Evolutionary conservation across 1,284 basidiomycete species (phyloP).

Genomic region (Phylloporus sp.): DNA sequence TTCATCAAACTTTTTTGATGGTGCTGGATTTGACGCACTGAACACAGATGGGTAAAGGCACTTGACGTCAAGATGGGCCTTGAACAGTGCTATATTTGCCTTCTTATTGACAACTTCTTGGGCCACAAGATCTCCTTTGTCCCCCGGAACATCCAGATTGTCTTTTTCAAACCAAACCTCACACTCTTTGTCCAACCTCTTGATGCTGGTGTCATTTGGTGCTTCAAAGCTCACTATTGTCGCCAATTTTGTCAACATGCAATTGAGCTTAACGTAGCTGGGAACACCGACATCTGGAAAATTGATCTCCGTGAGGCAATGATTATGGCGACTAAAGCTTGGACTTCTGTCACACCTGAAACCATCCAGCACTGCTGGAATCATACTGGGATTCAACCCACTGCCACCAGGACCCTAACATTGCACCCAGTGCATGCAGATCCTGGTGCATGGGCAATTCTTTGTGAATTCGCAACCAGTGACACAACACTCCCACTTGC

Average conservation of each 20-base stretch:
- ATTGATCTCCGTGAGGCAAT: neutral
- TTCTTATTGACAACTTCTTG: conserved; percentile 6
- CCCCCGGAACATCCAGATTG: neutral
- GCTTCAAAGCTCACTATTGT: conserved; percentile 1
- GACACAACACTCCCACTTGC: neutral
- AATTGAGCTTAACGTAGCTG: neutral
- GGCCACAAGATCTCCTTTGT: neutral
- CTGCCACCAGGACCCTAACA: too few relatives aligned
- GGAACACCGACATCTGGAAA: neutral
- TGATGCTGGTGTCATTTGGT: conserved; percentile 2
- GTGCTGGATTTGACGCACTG: too few relatives aligned
- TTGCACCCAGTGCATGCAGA: too few relatives aligned
- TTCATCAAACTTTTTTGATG: neutral
- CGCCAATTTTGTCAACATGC: neutral
- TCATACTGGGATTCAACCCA: neutral
- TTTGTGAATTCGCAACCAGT: neutral
- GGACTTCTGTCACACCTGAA: neutral
- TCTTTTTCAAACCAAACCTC: conserved; percentile 7
- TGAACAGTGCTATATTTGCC: too few relatives aligned
- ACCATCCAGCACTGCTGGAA: neutral
- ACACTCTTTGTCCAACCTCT: conserved; percentile 6
- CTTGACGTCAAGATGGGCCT: too few relatives aligned
- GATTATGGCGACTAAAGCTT: neutral
- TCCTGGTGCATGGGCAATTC: neutral
- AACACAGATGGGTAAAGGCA: too few relatives aligned